Base-by-base conservation (phyloP, 2,329 filamentous ascomycete species). In the Onygenales sp. region DNA sequence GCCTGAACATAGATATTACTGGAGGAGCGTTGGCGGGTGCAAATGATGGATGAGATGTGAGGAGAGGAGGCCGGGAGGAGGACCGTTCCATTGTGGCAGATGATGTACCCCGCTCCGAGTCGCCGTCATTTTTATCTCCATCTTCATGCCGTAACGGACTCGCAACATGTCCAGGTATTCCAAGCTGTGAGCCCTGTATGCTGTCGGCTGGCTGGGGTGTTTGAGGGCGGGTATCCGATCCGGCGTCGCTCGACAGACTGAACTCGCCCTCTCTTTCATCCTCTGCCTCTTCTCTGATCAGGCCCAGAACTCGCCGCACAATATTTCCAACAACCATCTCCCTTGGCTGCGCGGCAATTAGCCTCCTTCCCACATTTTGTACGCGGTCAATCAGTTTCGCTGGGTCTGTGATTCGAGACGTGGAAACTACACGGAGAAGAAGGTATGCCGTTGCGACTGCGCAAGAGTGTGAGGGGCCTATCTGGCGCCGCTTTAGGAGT, bases 281-380 rank as follows among this genome's bases (percentile, higher is more conserved):
- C 61, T 88, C 85, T 40, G 88, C 87, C 64, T 97, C 91, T 65
- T 96, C 91, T 50, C 93, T 84, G 59, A 98, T 93, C 58, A 98
- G 78, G 43, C 90, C 88, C 39, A 98, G 76, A 2, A 97, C 87
- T 57, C 93, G 84, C 56, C 91, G 84, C 46, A 96, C 88, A 61
- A 98, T 91, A 65, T 98, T 98, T 51, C 90, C 92, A 44, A 96
- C 89, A 4, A 90, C 88, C 61, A 95, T 85, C 73, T 97, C 93
- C 56, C 86, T 82, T 13, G 92, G 92, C 63, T 95, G 89, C 6
- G 93, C 91, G 52, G 86, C 82, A 37, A 87, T 84, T 43, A 98
- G 77, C 52, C 84, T 82, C 61, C 83, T 80, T 53, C 93, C 93
- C 27, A 92, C 84, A 55, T 84, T 80, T 59, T 87, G 84, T 57